Evolutionary conservation across 202 grass and related monocot genomes (phyloP), one percentile per base, ranked within the genome.

Genomic region (Carex arenaria): DNA sequence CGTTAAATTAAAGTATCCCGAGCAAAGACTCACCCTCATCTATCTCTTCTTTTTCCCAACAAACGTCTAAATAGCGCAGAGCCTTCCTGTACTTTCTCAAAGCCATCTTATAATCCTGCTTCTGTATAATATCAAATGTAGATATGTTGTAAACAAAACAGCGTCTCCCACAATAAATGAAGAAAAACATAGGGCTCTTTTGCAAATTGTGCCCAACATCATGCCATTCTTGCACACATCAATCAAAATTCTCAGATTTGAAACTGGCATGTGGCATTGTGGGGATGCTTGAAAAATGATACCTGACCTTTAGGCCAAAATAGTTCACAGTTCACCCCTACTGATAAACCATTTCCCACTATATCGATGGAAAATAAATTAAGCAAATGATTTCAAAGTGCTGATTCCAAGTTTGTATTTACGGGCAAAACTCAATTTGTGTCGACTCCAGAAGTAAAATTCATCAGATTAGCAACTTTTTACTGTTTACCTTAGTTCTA

Each of bases 11-110:
- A 85, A 65, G 18, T 56, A 66, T 31, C 72, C 22, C 11, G 61
- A 89, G 64, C 57, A 72, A 49, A 82, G 36, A 84, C 45, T 47
- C 76, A 82, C 92, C 92, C 92, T 90, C 92, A 86, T 98, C 92
- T 78, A 95, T 93, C 67, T 89, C 89, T 86, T 98, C 92, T 86
- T 98, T 93, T 65, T 98, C 92, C 95, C 95, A 95, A 86, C 92
- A 93, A 85, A 95, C 80, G 79, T 98, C 95, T 64, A 98, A 90
- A 80, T 98, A 98, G 45, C 89, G 84, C 86, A 98, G 87, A 42
- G 92, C 80, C 83, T 98, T 98, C 61, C 95, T 93, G 80, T 98
- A 98, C 83, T 98, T 98, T 87, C 86, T 98, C 66, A 95, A 88
- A 51, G 95, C 95, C 84, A 90, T 89, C 86, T 93, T 95, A 86